Conservation (phyloP, 768 basidiomycete genomes). For the Psilocybe sp. region DNA sequence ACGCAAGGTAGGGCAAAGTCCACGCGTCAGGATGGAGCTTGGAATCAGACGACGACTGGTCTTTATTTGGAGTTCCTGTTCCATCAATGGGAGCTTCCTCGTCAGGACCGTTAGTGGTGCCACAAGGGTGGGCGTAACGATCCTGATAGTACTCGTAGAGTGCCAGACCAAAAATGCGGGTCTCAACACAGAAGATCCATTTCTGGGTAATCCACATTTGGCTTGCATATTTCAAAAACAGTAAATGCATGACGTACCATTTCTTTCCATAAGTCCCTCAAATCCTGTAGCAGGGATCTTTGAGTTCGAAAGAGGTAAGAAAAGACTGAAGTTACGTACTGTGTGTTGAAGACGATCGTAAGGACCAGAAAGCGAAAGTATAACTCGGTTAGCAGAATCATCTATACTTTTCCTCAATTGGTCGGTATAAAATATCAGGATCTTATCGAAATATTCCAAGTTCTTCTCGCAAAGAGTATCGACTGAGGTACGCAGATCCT, state of each 20-base stretch:
- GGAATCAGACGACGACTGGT: too few species aligned
- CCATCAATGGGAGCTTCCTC: too few species aligned
- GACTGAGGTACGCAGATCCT: conserved; percentile 8
- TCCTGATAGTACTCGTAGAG: too few species aligned
- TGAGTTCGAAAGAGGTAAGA: neutral
- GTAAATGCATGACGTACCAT: conserved; percentile 5
- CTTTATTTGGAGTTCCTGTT: too few species aligned
- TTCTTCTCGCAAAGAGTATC: conserved; percentile 11
- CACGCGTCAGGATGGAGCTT: too few species aligned
- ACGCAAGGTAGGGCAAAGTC: too few species aligned
- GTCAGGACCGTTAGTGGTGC: too few species aligned
- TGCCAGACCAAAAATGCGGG: too few species aligned
- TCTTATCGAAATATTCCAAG: conserved; percentile 9
- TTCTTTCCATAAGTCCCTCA: conserved; percentile 11
- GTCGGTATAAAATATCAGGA: conserved; percentile 9
- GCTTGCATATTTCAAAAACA: too few species aligned
- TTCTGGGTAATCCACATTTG: too few species aligned
- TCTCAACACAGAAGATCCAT: too few species aligned
- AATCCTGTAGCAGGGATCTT: neutral
- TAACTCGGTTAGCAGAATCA: conserved; percentile 8
- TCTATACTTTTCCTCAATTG: conserved; percentile 10
- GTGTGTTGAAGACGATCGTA: conserved; percentile 13
- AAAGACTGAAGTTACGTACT: conserved; percentile 4
- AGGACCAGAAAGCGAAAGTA: conserved; percentile 13
- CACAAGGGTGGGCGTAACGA: too few species aligned